Conservation (phyloP, 495 filamentous ascomycete species). For the Durotheca rogersii region DNA sequence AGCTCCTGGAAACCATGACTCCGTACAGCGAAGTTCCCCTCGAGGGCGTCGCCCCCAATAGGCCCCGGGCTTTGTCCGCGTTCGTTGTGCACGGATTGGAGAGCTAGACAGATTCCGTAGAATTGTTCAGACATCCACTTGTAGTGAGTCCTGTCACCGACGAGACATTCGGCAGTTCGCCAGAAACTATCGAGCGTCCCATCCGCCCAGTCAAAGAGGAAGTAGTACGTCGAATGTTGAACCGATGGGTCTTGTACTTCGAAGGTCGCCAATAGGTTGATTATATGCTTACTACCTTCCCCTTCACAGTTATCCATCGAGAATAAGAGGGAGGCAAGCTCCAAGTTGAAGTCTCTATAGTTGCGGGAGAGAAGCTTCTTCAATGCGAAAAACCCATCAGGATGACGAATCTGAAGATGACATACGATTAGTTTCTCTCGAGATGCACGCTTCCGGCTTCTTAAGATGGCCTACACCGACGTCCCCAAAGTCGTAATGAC, state of each 20-base stretch:
- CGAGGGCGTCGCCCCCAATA: neutral
- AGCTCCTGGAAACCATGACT: conserved; percentile 32
- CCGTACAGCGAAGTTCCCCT: neutral
- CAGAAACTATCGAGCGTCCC: conserved; percentile 23
- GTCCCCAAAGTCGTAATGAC: conserved; percentile 12
- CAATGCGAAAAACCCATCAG: conserved; percentile 10
- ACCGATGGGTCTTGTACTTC: conserved; percentile 7
- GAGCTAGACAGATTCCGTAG: conserved; percentile 14
- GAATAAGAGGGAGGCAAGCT: conserved; percentile 20
- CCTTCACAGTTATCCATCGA: conserved; percentile 9
- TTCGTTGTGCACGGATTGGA: conserved; percentile 23
- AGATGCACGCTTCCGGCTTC: neutral
- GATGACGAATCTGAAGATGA: conserved; percentile 7
- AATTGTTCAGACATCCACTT: conserved; percentile 27
- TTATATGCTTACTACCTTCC: conserved; percentile 1
- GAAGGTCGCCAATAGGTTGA: conserved; percentile 21
- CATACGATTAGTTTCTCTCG: conserved; percentile 1
- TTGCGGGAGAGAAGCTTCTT: conserved; percentile 18
- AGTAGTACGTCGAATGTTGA: conserved; percentile 6
- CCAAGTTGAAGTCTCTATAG: conserved; percentile 13
- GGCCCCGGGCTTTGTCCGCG: neutral
- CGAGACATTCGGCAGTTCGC: neutral
- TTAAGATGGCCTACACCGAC: conserved; percentile 9
- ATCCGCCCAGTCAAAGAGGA: conserved; percentile 28
- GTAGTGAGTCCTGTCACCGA: conserved; percentile 6